Base-by-base conservation (phyloP, 805 yeast species). In the Lipomyces yamanashiensis region DNA sequence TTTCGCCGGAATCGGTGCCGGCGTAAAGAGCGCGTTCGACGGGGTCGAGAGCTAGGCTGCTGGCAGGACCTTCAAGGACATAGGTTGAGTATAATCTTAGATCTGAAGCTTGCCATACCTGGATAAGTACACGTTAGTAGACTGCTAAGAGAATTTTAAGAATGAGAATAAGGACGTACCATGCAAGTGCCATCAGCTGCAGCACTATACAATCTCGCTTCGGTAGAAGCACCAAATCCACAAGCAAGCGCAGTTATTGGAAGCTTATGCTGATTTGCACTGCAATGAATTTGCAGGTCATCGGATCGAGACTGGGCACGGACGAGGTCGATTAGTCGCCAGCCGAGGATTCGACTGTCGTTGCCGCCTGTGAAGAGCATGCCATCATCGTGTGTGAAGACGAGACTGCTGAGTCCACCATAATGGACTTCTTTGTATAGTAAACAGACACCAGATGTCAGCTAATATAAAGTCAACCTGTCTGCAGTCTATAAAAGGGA, bases 371-470 rank as follows among this genome's bases (percentile, higher is more conserved):
- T 83, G 7, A 89, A 81, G 49, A 93, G 73, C 61, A 84, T 87
- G 23, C 86, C 82, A 1, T 87, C 88, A 72, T 91, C 89, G 12
- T 76, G 67, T 0, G 89, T 78, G 70, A 89, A 85, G 67, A 80
- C 81, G 41, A 93, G 74, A 39, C 80, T 81, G 0, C 87, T 81
- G 7, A 91, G 82, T 7, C 82, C 79, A 76, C 93, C 98, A 74
- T 90, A 93, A 77, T 93, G 98, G 0, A 90, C 87, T 56, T 89
- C 92, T 71, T 85, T 85, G 3, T 85, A 96, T 53, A 84, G 79
- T 28, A 92, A 72, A 53, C 95, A 79, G 28, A 84, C 76, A 0
- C 98, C 98, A 1, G 95, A 87, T 9, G 81, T 75, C 57, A 92
- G 73, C 62, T 62, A 28, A 7, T 10, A 21, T 15, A 7, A 19